phyloP scores from a whole-genome alignment of 306 rosid species.

The Trifolium fragiferum region DNA sequence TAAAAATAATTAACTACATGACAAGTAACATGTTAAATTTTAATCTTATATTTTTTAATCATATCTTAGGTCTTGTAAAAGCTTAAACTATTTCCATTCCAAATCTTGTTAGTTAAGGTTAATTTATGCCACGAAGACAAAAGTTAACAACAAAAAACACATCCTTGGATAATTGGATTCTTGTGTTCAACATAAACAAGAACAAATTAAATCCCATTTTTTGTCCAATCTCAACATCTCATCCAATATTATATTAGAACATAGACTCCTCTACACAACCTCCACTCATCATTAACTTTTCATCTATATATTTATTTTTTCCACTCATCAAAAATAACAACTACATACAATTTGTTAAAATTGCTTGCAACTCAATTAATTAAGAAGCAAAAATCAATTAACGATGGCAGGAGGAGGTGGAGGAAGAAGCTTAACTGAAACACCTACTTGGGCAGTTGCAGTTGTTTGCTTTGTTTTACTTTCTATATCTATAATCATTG shows the following conservation, averaged over 20 bases:
- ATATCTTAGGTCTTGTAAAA: too few relatives aligned
- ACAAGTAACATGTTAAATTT: too few relatives aligned
- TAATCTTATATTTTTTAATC: too few relatives aligned
- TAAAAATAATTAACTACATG: too few relatives aligned
- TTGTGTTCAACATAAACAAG: not conserved
- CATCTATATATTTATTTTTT: not conserved
- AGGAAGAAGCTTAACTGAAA: constrained; percentile 79
- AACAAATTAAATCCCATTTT: constrained; percentile 13
- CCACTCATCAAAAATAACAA: not conserved
- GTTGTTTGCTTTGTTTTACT: constrained; percentile 79
- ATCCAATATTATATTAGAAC: not conserved
- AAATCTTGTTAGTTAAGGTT: not conserved
- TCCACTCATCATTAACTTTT: not conserved
- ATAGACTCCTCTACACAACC: not conserved
- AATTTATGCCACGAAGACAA: not conserved
- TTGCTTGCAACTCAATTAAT: not conserved
- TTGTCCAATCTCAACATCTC: constrained; percentile 5
- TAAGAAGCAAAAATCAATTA: constrained; percentile 12
- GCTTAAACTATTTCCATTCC: too few relatives aligned
- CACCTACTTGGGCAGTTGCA: constrained; percentile 96
- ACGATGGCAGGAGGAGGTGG: constrained; percentile 70
- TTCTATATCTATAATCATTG: constrained; percentile 70
- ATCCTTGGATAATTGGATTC: not conserved
- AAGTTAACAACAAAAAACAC: not conserved
- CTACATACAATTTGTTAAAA: not conserved